Evolutionary conservation across 2,329 filamentous ascomycete genomes (phyloP).

Genomic region (Pseudogymnoascus verrucosus): DNA sequence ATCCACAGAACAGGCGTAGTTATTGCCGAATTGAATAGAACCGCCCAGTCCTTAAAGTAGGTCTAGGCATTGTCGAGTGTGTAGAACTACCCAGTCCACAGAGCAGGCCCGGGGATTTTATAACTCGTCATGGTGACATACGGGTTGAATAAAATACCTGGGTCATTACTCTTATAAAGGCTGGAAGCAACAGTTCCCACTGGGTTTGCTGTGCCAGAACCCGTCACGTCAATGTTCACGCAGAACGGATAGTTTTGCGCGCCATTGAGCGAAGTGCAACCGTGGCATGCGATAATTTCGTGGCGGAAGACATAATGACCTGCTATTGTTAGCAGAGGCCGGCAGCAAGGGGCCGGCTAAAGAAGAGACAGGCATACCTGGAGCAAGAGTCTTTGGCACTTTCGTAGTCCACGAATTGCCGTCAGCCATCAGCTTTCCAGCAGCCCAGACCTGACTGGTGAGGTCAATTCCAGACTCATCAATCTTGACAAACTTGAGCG

Average conservation of each 20-base stretch:
- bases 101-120: conserved; percentile 19
- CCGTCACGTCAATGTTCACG: conserved; percentile 33
- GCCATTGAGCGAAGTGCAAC: conserved; percentile 28
- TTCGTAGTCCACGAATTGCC: neutral
- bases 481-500: conserved; percentile 15
- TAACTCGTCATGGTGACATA: conserved; percentile 17
- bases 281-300: conserved; percentile 37
- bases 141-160: conserved; percentile 28
- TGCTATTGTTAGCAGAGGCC: conserved; percentile 16
- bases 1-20: neutral
- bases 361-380: neutral
- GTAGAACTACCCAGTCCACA: conserved; percentile 16
- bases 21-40: neutral
- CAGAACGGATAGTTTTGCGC: conserved; percentile 39
- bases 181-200: conserved; percentile 21
- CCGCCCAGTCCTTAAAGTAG: conserved; percentile 17
- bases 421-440: neutral
- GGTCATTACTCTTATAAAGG: conserved; percentile 18
- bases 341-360: conserved; percentile 15
- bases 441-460: conserved; percentile 1
- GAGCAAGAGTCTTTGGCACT: neutral
- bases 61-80: conserved; percentile 16
- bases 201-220: conserved; percentile 24
- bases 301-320: conserved; percentile 35
- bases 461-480: conserved; percentile 1